Percentiles rank a stretch among this genome's conserved stretches.
Evolutionary conservation across 768 basidiomycete species (phyloP).

Genomic region (Suillus brevipes): DNA sequence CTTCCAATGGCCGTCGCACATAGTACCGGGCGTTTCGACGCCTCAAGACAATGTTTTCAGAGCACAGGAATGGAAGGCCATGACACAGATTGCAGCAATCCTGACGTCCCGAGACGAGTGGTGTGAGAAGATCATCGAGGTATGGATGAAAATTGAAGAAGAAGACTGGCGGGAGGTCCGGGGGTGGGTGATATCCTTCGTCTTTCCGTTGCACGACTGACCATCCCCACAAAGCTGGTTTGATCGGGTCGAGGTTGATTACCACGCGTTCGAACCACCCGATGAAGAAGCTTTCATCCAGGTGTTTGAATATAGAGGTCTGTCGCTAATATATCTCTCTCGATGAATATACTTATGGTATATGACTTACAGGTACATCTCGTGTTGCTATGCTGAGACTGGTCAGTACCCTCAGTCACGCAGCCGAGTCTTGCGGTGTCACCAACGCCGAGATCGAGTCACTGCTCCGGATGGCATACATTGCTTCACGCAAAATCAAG

Average conservation of each 20-base stretch:
- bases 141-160: conserved; percentile 30
- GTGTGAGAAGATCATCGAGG: conserved; percentile 24
- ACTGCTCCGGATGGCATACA: conserved; percentile 26
- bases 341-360: neutral
- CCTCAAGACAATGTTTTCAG: conserved; percentile 12
- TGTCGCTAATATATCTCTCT: neutral
- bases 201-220: neutral
- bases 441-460: conserved; percentile 28
- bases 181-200: conserved; percentile 12
- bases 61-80: conserved; percentile 25
- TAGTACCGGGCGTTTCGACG: conserved; percentile 26
- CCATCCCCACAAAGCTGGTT: conserved; percentile 13
- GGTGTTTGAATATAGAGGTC: conserved; percentile 25
- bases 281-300: conserved; percentile 11
- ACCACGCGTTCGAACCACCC: conserved; percentile 18
- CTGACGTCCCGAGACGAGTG: conserved; percentile 30
- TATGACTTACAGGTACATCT: conserved; percentile 15
- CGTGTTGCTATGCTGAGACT: conserved; percentile 30
- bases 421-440: conserved; percentile 18
- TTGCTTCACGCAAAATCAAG: conserved; percentile 20
- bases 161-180: conserved; percentile 23
- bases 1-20: conserved; percentile 21
- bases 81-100: conserved; percentile 22
- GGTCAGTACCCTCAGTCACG: conserved; percentile 25
- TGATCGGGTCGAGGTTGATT: conserved; percentile 15